Base-by-base conservation (phyloP, 345 rosid species). In the Euphorbia lathyris region DNA sequence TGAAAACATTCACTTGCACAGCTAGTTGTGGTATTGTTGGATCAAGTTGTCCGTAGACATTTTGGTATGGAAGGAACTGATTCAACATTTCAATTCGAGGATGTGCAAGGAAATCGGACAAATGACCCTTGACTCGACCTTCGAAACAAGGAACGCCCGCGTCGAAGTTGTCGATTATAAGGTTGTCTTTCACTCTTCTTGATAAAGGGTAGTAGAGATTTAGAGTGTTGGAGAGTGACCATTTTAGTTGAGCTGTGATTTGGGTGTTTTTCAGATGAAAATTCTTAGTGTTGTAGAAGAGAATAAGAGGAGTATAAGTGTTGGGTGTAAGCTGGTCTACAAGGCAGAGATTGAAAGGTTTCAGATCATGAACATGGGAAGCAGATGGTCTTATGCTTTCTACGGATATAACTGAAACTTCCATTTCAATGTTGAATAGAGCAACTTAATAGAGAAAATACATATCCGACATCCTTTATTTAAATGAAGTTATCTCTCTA, bases 101-200 rank as follows among this genome's bases (percentile, higher is more conserved):
- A 11, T 30, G 7, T 8, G 0, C 27, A 27, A 66, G 59, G 3
- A 66, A 66, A 50, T 66, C 69, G 5, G 14, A 27, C n/a, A 66
- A 29, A 51, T 20, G 3, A 51, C 58, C 34, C 14, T 66, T 51
- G 4, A 50, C 43, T 66, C 58, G 13, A 6, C 45, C 22, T 51
- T 50, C 58, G 16, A 50, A 8, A 20, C 9, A 66, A 4, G 69
- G 69, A 45, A 50, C 69, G 9, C 69, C 69, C 38, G 50, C 59
- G 17, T 50, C 69, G 20, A 27, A 66, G 30, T 27, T 8, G 10
- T 64, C 9, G 17, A 32, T 5, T 2, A 32, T 2, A 32, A 32
- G 36, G 36, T 32, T 32, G 36, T 32, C 36, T 5, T 32, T 32
- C 36, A 32, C 36, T 5, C 36, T 32, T 32, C 36, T 5, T 32